Base-by-base conservation (phyloP, 2,329 filamentous ascomycete genomes). In the Fusarium austroafricanum region DNA sequence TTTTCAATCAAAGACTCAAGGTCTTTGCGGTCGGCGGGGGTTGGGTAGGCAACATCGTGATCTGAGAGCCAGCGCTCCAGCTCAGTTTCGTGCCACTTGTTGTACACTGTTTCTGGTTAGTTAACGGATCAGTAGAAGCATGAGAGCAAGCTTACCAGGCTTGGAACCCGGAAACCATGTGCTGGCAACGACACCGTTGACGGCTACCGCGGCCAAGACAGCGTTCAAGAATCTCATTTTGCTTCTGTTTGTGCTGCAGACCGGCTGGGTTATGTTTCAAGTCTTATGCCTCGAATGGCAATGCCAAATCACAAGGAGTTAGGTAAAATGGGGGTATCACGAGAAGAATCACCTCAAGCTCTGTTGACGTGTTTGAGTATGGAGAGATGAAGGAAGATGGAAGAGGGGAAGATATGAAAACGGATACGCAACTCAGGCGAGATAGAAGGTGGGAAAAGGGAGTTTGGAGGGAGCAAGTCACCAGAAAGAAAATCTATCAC, bases 41-140 rank as follows among this genome's bases (percentile, higher is more conserved):
- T 90, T n/a, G 96, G 94, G 79, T 97, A 94, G 11, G 95, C 93
- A 59, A 99, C 86, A 78, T 94, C 89, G 82, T 98, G 87, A 78
- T 99, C 96, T 29, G 92, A 92, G 49, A 99, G 89, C 96, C 96
- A 99, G 75, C 94, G 89, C 83, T 99, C 95, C 29, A 99, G 89
- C 85, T 99, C 96, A 21, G 93, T 97, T 84, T 98, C 91, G 75
- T 98, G 95, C 96, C 96, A 99, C 79, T 96, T 97, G 83, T 98
- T 97, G 86, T 98, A 98, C 17, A 91, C 95, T 97, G n/a, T 11
- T 6, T 20, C 4, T 10, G 15, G 28, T 69, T 23, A 70, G 62
- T 18, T 6, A 20, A n/a, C 2, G 23, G 29, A 3, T 21, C 17
- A 9, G 17, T 10, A 42, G 14, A 20, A 15, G 33, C 5, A 28